Percentiles rank a stretch among this genome's conserved stretches.
phyloP scores from a whole-genome alignment of 257 asterid genomes.

The Gardenia jasminoides region DNA sequence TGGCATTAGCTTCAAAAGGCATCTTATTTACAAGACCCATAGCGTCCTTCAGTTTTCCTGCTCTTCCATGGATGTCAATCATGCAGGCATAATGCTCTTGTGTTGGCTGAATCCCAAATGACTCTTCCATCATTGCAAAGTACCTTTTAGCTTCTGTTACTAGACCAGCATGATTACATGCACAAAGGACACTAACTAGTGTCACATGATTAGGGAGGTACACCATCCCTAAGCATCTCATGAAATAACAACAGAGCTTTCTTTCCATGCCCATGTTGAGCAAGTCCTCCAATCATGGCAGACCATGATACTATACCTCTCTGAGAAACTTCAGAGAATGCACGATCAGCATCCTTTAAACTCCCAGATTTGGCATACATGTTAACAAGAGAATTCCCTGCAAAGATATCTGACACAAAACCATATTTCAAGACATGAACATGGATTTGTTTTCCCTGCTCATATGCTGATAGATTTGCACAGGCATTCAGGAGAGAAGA shows the following conservation, averaged over 20 bases:
- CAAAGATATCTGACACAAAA: constrained; percentile 54
- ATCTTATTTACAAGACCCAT: constrained; percentile 44
- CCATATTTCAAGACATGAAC: constrained; percentile 64
- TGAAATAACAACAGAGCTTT: constrained; percentile 53
- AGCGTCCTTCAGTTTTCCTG: constrained; percentile 66
- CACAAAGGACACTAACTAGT: constrained; percentile 64
- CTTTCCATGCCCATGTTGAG: constrained; percentile 72
- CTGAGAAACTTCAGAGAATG: constrained; percentile 53
- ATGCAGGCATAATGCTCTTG: constrained; percentile 86
- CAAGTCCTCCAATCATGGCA: constrained; percentile 78
- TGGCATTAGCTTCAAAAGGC: constrained; percentile 70
- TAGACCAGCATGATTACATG: constrained; percentile 80
- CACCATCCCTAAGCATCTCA: constrained; percentile 52
- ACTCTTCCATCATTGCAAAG: constrained; percentile 52
- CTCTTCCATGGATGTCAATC: constrained; percentile 78
- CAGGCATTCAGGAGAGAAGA: constrained; percentile 72
- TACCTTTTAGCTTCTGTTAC: constrained; percentile 58
- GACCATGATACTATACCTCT: constrained; percentile 72
- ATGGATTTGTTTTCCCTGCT: constrained; percentile 78
- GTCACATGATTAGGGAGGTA: constrained; percentile 74
- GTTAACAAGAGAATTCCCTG: constrained; percentile 80
- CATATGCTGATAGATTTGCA: constrained; percentile 75
- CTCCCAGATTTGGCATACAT: constrained; percentile 90
- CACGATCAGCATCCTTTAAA: constrained; percentile 56
- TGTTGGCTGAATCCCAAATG: constrained; percentile 54